phyloP scores from a whole-genome alignment of 306 rosid genomes.

The Rosa persica region DNA sequence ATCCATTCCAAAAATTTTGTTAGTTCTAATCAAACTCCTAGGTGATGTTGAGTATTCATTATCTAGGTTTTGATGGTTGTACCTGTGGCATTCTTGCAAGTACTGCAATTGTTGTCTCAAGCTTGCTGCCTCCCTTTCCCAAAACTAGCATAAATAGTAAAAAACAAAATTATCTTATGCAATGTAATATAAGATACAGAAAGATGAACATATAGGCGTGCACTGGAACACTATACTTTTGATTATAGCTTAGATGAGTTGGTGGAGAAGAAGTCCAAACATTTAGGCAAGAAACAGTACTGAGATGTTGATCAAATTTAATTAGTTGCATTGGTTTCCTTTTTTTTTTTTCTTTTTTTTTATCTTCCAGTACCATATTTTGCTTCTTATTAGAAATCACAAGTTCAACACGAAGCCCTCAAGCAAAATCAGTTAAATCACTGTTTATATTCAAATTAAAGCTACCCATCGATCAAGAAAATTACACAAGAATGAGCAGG shows the following conservation, averaged over 20 bases:
- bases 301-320: not conserved
- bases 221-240: not conserved
- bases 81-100: slow-evolving; percentile 83
- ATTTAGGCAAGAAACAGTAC: not conserved
- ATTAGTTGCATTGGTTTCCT: not conserved
- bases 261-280: not conserved
- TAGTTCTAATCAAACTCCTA: not conserved
- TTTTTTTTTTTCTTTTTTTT: too few species aligned
- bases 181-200: not conserved
- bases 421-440: not conserved
- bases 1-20: not conserved
- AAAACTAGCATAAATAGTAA: slow-evolving; percentile 47
- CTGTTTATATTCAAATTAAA: not conserved
- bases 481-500: not conserved
- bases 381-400: too few species aligned
- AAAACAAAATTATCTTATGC: slow-evolving; percentile 5
- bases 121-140: slow-evolving; percentile 74
- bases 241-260: not conserved
- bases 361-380: not conserved
- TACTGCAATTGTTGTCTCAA: slow-evolving; percentile 70
- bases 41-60: not conserved
- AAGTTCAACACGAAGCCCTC: not conserved
- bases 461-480: not conserved
- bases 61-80: slow-evolving; percentile 1
- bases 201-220: not conserved